phyloP scores from a whole-genome alignment of 805 yeast species.

The Saccharomycopsis fermentans region DNA sequence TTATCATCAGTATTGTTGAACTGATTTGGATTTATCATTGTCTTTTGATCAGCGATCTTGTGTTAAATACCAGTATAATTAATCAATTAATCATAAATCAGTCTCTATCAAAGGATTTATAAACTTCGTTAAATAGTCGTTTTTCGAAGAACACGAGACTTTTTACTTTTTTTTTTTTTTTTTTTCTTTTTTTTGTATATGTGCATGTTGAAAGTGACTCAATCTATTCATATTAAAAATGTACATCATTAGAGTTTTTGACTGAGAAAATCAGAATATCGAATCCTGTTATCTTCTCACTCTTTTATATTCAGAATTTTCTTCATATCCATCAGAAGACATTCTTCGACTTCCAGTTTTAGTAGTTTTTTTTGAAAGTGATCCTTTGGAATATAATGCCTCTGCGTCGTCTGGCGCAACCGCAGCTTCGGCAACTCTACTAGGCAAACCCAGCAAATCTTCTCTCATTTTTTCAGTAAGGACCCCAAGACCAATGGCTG shows the following conservation, averaged over 20 bases:
- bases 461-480: slow-evolving; percentile 77
- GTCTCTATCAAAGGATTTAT: no score
- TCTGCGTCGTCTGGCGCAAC: neutral
- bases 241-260: no score
- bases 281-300: neutral
- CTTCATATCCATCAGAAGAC: neutral
- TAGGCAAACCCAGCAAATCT: slow-evolving; percentile 24
- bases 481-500: slow-evolving; percentile 83
- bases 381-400: neutral
- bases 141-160: no score
- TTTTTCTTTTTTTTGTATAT: no score
- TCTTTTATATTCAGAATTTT: neutral
- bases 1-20: slow-evolving; percentile 23
- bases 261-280: no score
- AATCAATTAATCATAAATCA: no score
- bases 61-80: no score
- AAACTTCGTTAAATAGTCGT: no score
- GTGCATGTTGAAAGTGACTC: no score
- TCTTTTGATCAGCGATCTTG: no score
- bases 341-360: neutral
- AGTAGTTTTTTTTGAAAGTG: neutral
- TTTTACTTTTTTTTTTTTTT: no score
- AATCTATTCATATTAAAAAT: no score
- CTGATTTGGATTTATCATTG: neutral
- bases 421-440: neutral